Percentiles rank a stretch among this genome's conserved stretches.
Conservation (phyloP, 2,329 filamentous ascomycete species). For the Beauveria caledonica region DNA sequence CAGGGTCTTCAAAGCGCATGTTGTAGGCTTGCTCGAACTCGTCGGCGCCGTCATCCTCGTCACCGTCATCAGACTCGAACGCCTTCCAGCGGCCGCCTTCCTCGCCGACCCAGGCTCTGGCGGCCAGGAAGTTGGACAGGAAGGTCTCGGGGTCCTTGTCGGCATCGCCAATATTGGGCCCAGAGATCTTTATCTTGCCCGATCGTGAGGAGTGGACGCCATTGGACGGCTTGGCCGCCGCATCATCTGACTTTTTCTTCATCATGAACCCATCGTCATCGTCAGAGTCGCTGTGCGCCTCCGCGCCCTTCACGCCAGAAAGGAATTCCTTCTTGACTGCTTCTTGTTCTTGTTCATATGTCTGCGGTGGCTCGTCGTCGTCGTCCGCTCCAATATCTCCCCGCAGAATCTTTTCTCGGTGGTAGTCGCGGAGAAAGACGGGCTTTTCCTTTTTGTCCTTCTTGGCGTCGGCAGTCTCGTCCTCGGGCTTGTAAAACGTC, state of each 20-base stretch:
- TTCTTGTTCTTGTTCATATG: slow-evolving; percentile 84
- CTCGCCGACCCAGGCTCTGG: slow-evolving; percentile 77
- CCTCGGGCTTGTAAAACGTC: slow-evolving; percentile 68
- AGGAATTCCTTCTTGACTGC: slow-evolving; percentile 70
- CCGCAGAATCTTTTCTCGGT: slow-evolving; percentile 77
- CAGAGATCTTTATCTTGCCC: slow-evolving; percentile 36
- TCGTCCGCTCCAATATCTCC: slow-evolving; percentile 56
- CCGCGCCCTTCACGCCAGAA: slow-evolving; percentile 66
- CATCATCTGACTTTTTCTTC: slow-evolving; percentile 47
- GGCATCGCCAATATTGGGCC: slow-evolving; percentile 63
- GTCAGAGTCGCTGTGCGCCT: slow-evolving; percentile 32
- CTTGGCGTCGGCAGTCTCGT: slow-evolving; percentile 31
- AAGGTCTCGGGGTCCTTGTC: slow-evolving; percentile 87
- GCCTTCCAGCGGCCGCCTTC: slow-evolving; percentile 62
- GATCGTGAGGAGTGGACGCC: slow-evolving; percentile 51
- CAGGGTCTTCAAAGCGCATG: slow-evolving; percentile 87
- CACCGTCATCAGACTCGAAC: slow-evolving; percentile 89
- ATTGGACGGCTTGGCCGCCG: slow-evolving; percentile 27
- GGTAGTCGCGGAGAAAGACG: slow-evolving; percentile 81
- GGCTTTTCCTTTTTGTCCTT: slow-evolving; percentile 67
- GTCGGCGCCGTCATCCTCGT: slow-evolving; percentile 70
- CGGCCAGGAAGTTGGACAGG: slow-evolving; percentile 90
- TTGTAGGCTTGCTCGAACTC: slow-evolving; percentile 92
- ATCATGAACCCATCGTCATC: slow-evolving; percentile 66
- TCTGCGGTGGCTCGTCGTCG: slow-evolving; percentile 53